Evolutionary conservation across 345 rosid species (phyloP).

Genomic region (Draba incana): DNA sequence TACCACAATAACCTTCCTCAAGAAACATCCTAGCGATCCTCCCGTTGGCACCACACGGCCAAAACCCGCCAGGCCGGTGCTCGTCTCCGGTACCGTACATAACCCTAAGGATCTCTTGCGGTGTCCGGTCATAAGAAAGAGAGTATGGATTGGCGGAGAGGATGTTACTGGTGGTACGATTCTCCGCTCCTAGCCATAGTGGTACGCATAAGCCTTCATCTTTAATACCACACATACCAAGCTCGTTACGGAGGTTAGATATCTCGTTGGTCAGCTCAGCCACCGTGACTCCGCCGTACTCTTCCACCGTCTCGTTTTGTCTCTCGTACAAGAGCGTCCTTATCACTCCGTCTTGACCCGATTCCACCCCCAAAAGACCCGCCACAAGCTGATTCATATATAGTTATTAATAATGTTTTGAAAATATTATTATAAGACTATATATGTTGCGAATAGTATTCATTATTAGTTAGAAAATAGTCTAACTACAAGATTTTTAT

Average conservation of each 20-base stretch:
- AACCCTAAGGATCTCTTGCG: slow-evolving; percentile 51
- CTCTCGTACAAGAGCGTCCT: slow-evolving; percentile 55
- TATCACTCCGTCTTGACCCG: slow-evolving; percentile 74
- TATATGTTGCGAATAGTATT: too few relatives aligned
- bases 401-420: not conserved
- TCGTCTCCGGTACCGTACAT: slow-evolving; percentile 54
- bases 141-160: slow-evolving; percentile 41
- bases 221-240: slow-evolving; percentile 52
- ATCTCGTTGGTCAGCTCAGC: slow-evolving; percentile 51
- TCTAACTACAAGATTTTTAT: not conserved
- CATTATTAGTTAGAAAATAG: too few relatives aligned
- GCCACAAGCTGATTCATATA: slow-evolving; percentile 54
- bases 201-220: slow-evolving; percentile 59
- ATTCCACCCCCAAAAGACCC: slow-evolving; percentile 60
- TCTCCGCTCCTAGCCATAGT: slow-evolving; percentile 47
- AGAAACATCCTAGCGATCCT: slow-evolving; percentile 43
- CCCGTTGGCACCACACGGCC: slow-evolving; percentile 54
- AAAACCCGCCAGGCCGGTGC: slow-evolving; percentile 54
- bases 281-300: slow-evolving; percentile 50
- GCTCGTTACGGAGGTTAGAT: slow-evolving; percentile 50
- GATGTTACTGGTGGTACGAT: slow-evolving; percentile 42
- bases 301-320: slow-evolving; percentile 45
- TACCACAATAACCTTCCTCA: not conserved
- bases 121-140: slow-evolving; percentile 49
- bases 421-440: too few relatives aligned